phyloP scores from a whole-genome alignment of 1,139 yeast genomes.

The Yamadazyma kanchanaburiensis region DNA sequence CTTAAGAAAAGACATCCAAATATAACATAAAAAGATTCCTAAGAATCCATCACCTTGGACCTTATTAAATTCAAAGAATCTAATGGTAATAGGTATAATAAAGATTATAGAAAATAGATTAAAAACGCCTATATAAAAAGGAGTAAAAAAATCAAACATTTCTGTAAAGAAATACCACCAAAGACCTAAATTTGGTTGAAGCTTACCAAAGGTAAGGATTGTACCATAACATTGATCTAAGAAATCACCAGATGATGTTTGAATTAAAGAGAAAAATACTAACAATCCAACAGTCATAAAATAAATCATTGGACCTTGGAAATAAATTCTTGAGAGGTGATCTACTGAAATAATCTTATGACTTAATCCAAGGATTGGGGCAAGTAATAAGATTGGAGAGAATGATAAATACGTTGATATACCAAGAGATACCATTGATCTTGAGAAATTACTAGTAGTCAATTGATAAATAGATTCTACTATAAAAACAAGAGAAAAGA shows the following conservation, averaged over 20 bases:
- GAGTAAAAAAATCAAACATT: slow-evolving; percentile 84
- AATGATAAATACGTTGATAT: slow-evolving; percentile 63
- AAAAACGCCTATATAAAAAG: slow-evolving; percentile 81
- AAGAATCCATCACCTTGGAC: slow-evolving; percentile 53
- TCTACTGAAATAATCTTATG: slow-evolving; percentile 15
- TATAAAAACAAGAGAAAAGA: slow-evolving; percentile 58
- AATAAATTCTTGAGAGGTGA: slow-evolving; percentile 14
- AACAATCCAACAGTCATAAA: slow-evolving; percentile 28
- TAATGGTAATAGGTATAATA: slow-evolving; percentile 68
- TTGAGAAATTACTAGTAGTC: slow-evolving; percentile 33
- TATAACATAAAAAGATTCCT: slow-evolving; percentile 58
- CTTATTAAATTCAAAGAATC: slow-evolving; percentile 43
- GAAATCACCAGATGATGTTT: slow-evolving; percentile 44
- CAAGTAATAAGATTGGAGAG: slow-evolving; percentile 54
- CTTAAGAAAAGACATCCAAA: slow-evolving; percentile 72
- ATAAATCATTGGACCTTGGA: slow-evolving; percentile 24
- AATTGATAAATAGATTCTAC: slow-evolving; percentile 49
- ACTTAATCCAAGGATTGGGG: slow-evolving; percentile 51
- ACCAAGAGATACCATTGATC: slow-evolving; percentile 55
- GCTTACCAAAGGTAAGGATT: slow-evolving; percentile 58
- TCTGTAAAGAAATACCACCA: slow-evolving; percentile 99
- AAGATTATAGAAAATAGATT: slow-evolving; percentile 71
- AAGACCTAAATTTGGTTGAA: slow-evolving; percentile 82
- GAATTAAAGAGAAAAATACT: slow-evolving; percentile 26
- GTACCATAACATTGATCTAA: slow-evolving; percentile 61